Conservation (phyloP, 257 asterid genomes). For the Solanum habrochaites region DNA sequence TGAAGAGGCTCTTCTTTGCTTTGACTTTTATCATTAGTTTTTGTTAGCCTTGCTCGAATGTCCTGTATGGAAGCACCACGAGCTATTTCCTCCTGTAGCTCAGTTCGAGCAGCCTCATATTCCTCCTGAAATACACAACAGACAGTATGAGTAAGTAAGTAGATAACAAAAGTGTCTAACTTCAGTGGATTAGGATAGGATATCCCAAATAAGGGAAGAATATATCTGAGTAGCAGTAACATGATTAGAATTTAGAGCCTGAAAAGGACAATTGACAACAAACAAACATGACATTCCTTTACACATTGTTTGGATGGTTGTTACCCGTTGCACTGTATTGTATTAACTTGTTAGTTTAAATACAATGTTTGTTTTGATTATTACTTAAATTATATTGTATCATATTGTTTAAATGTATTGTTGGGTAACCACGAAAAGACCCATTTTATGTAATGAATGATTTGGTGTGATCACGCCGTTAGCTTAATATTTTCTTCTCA, state of each 20-base stretch:
- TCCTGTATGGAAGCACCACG: conserved; percentile 63
- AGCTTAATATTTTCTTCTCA: neutral
- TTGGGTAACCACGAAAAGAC: neutral
- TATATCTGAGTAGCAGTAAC: neutral
- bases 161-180: neutral
- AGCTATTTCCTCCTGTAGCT: conserved; percentile 71
- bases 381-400: neutral
- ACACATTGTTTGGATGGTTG: neutral
- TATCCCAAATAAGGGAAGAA: neutral
- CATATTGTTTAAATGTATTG: neutral
- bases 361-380: neutral
- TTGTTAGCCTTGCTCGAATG: conserved; percentile 53
- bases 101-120: conserved; percentile 90
- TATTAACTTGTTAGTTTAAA: neutral
- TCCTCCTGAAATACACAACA: conserved; percentile 40
- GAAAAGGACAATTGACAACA: neutral
- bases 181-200: neutral
- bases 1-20: conserved; percentile 30
- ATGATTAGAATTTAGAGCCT: neutral
- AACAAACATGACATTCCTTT: neutral
- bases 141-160: neutral
- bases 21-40: conserved; percentile 31
- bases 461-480: neutral
- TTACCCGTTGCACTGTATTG: neutral
- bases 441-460: neutral